A percentile compares a stretch with the other conserved stretches of the same genome.
phyloP scores from a whole-genome alignment of 768 basidiomycete species.

The Suillus ampliporus region DNA sequence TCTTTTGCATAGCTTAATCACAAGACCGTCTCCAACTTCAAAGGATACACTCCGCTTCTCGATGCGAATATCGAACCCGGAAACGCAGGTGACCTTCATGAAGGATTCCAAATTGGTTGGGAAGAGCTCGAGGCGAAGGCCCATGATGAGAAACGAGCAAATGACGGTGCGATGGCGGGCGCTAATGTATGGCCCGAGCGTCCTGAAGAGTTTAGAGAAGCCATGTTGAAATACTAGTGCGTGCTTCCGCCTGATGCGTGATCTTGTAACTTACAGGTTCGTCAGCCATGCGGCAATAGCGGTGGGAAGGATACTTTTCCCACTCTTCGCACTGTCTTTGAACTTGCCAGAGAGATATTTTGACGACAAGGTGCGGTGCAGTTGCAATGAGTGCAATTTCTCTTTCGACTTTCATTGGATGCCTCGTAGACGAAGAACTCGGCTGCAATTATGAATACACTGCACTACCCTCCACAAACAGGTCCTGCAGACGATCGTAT shows the following conservation, averaged over 20 bases:
- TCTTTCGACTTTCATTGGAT: not conserved
- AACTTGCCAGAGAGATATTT: slow-evolving; percentile 66
- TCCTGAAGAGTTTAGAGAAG: slow-evolving; percentile 62
- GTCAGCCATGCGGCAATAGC: slow-evolving; percentile 55
- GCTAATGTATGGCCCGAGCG: slow-evolving; percentile 81
- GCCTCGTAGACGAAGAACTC: slow-evolving; percentile 57
- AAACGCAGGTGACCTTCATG: slow-evolving; percentile 84
- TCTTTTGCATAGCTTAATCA: slow-evolving; percentile 61
- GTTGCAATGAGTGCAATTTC: no score
- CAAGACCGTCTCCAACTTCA: slow-evolving; percentile 71
- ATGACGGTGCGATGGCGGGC: slow-evolving; percentile 66
- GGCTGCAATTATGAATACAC: slow-evolving; percentile 66
- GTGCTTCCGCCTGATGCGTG: slow-evolving; percentile 31
- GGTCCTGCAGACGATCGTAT: slow-evolving; percentile 55
- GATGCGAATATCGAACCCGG: slow-evolving; percentile 75
- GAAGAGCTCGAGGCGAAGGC: slow-evolving; percentile 49
- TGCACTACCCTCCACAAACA: slow-evolving; percentile 80
- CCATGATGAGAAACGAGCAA: slow-evolving; percentile 31
- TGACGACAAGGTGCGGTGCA: slow-evolving; percentile 59
- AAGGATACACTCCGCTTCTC: slow-evolving; percentile 73
- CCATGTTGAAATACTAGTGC: slow-evolving; percentile 71
- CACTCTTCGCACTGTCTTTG: slow-evolving; percentile 73
- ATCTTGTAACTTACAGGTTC: slow-evolving; percentile 12
- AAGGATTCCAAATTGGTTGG: slow-evolving; percentile 89
- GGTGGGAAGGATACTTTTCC: slow-evolving; percentile 65